A percentile compares a stretch with the other conserved stretches of the same genome.
Conservation (phyloP, 345 rosid genomes). For the Diplotaxis tenuifolia region DNA sequence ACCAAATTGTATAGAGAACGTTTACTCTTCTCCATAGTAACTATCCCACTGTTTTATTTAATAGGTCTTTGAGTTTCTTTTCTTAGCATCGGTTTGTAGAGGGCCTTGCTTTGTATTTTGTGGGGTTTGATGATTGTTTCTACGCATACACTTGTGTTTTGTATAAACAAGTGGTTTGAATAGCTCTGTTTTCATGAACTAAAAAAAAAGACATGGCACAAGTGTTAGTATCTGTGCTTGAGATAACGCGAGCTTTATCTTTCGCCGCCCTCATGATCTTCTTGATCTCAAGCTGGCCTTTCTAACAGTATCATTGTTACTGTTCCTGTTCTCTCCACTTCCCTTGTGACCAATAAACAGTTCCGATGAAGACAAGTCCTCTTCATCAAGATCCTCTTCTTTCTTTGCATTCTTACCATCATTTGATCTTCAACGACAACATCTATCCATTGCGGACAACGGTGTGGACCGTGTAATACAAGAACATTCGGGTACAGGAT, state of each 20-base stretch:
- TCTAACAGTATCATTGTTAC: constrained; percentile 65
- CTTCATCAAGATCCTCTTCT: constrained; percentile 80
- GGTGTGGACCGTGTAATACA: constrained; percentile 50
- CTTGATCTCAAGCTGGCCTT: constrained; percentile 79
- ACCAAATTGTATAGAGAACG: constrained; percentile 8
- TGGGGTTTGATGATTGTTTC: not conserved
- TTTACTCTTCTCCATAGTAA: not conserved
- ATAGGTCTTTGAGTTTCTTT: constrained; percentile 7
- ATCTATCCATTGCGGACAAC: constrained; percentile 82
- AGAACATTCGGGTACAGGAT: constrained; percentile 89
- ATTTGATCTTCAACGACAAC: constrained; percentile 40
- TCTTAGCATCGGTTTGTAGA: not conserved
- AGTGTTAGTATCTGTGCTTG: not conserved
- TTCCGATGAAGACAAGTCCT: constrained; percentile 60
- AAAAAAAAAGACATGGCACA: not conserved
- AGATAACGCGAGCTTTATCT: not conserved
- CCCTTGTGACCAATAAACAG: constrained; percentile 49
- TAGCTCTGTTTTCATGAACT: not conserved
- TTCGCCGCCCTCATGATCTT: constrained; percentile 76
- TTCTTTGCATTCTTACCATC: constrained; percentile 55
- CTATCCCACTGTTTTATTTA: constrained; percentile 8
- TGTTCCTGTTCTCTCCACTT: constrained; percentile 38
- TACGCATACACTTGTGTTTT: not conserved
- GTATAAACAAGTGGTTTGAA: not conserved
- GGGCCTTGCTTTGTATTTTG: constrained; percentile 10